phyloP scores from a whole-genome alignment of 1,139 yeast species.

The Suhomyces chickasaworum region DNA sequence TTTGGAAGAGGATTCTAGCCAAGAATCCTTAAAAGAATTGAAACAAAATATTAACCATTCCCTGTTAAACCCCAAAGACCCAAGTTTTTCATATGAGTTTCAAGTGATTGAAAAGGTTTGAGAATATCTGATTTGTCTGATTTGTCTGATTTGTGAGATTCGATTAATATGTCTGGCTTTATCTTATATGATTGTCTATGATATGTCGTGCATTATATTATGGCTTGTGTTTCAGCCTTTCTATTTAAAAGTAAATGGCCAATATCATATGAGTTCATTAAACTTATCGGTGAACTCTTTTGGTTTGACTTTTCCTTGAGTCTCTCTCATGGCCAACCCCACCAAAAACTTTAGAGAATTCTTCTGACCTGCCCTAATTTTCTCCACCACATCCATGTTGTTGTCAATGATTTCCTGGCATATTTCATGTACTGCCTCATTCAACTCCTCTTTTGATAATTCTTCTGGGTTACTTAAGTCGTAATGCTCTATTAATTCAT shows the following conservation, averaged over 20 bases:
- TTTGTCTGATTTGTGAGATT: too few relatives aligned
- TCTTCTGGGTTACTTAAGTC: slow-evolving; percentile 51
- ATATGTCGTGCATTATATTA: background rate
- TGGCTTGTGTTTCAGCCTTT: background rate
- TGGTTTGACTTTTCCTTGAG: slow-evolving; percentile 68
- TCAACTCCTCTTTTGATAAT: slow-evolving; percentile 30
- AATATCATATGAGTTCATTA: slow-evolving; percentile 26
- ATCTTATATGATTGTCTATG: background rate
- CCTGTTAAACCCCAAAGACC: background rate
- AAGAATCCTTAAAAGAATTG: too few relatives aligned
- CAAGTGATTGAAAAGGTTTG: background rate
- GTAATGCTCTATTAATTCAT: slow-evolving; percentile 53
- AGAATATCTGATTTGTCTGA: too few relatives aligned
- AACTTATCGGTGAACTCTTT: slow-evolving; percentile 48
- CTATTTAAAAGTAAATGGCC: slow-evolving; percentile 1
- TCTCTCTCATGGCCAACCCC: slow-evolving; percentile 81
- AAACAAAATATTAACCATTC: background rate
- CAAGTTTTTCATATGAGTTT: background rate
- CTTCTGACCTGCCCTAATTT: slow-evolving; percentile 59
- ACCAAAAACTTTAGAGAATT: slow-evolving; percentile 72
- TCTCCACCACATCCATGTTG: slow-evolving; percentile 60
- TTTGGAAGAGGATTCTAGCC: background rate
- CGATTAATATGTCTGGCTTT: too few relatives aligned
- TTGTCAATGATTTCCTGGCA: slow-evolving; percentile 54
- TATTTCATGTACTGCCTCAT: slow-evolving; percentile 49